Conservation (phyloP, 2,329 filamentous ascomycete genomes). For the Colletotrichum simmondsii region DNA sequence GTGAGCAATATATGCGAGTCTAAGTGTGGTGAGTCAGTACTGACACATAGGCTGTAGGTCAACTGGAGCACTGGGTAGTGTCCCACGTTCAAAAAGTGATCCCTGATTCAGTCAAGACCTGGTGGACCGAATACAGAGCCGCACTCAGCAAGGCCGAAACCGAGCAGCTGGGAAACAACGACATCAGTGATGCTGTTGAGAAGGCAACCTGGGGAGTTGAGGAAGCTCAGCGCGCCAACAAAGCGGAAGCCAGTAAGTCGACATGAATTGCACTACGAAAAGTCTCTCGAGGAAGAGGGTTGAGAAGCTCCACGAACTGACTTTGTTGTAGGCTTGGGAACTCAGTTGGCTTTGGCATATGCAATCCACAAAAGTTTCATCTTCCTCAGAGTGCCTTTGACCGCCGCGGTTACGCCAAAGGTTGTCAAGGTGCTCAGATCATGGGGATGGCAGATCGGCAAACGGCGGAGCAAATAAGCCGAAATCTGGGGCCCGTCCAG, state of each 20-base stretch:
- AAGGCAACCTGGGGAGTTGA: conserved; percentile 70
- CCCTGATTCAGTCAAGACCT: conserved; percentile 67
- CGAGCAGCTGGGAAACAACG: conserved; percentile 54
- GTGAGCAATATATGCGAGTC: conserved; percentile 52
- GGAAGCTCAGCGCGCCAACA: conserved; percentile 70
- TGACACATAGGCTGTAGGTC: conserved; percentile 52
- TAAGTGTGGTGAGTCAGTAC: not conserved
- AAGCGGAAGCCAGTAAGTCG: conserved; percentile 79
- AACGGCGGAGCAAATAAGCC: conserved; percentile 48
- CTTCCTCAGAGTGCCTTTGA: conserved; percentile 92
- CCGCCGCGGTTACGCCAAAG: conserved; percentile 90
- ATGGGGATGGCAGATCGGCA: conserved; percentile 97
- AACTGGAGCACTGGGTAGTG: conserved; percentile 75
- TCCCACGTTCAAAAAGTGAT: conserved; percentile 68
- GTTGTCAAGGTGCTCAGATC: conserved; percentile 88
- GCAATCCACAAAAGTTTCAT: conserved; percentile 99
- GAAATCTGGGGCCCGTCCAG: not conserved
- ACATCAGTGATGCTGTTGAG: conserved; percentile 58
- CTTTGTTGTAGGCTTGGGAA: conserved; percentile 66
- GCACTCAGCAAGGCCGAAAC: conserved; percentile 58
- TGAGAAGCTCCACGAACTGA: conserved; percentile 33
- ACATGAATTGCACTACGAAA: conserved; percentile 4
- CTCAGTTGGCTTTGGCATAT: conserved; percentile 92
- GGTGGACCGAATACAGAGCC: conserved; percentile 60
- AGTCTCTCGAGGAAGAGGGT: not conserved